Evolutionary conservation across 2,329 filamentous ascomycete genomes (phyloP), one percentile per base, ranked within the genome.

Genomic region (Colletotrichum coccodes): DNA sequence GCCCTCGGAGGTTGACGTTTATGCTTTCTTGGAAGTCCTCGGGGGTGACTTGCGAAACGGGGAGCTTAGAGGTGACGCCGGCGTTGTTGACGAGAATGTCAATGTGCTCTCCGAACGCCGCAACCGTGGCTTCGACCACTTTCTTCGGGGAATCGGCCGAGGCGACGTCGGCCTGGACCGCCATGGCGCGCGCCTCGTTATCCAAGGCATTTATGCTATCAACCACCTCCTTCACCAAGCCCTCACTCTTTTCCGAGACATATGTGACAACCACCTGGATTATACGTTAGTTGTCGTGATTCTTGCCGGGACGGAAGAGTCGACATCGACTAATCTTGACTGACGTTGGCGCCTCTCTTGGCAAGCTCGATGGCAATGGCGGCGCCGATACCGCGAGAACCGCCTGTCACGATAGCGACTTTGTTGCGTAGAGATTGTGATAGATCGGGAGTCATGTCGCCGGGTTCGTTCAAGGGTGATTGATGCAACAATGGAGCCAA

Each of bases 311-410:
- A 53, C 16, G 21, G 32, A 18, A 2, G 5, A 28, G 9, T 21
- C 6, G 7, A 18, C 14, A 12, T 23, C 11, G 49, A 16, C 30
- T 53, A 11, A 16, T 62, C 14, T 36, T 86, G 86, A 44, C 36
- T 9, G 11, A 62, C 60, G 34, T 62, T 62, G 18, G 60, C 60
- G 64, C 88, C 88, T 60, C 85, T 83, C 61, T 81, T 79, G 65
- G 83, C 88, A 63, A 90, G 84, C 76, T 89, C 84, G 57, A 85
- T 78, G 64, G 87, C 88, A 79, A 89, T 89, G 63, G 83, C 84
- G 64, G 84, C 83, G 56, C 88, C 88, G 64, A 90, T 89, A 70
- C 87, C 88, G 77, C 88, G 85, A 75, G 86, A 81, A 80, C 71
- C 69, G 7, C 79, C 79, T 8, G 64, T 67, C 30, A 67, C 49